A percentile compares a stretch with the other conserved stretches of the same genome.
phyloP scores from a whole-genome alignment of 768 basidiomycete species.

The Xerocomus brunneocitrinus region DNA sequence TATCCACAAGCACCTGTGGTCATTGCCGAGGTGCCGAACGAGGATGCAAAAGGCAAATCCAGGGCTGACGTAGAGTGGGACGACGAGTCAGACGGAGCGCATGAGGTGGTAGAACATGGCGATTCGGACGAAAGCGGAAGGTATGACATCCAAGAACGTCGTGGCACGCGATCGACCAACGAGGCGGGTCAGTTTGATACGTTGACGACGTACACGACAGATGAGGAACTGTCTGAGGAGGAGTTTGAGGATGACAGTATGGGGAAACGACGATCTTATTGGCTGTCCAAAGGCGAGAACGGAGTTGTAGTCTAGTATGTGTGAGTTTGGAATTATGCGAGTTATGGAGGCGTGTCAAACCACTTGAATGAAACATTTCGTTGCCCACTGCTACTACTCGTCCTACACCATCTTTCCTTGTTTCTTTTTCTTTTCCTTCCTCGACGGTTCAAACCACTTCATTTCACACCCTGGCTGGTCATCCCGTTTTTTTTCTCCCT shows the following conservation, averaged over 20 bases:
- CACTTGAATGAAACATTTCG: neutral
- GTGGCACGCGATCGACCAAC: conserved; percentile 40
- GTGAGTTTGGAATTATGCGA: conserved; percentile 6
- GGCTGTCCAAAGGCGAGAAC: too few relatives aligned
- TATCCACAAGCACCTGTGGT: conserved; percentile 14
- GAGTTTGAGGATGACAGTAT: conserved; percentile 5
- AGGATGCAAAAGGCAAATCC: conserved; percentile 7
- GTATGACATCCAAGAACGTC: conserved; percentile 47
- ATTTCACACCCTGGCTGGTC: conserved; percentile 20
- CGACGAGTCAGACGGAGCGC: conserved; percentile 32
- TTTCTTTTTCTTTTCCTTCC: neutral
- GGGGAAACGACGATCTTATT: too few relatives aligned
- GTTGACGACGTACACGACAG: conserved; percentile 47
- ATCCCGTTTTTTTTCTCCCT: conserved; percentile 12
- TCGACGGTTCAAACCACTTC: conserved; percentile 9
- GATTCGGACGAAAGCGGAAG: conserved; percentile 54
- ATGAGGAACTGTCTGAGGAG: conserved; percentile 35
- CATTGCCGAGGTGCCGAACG: conserved; percentile 17
- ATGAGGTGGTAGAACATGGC: neutral
- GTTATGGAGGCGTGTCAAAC: neutral
- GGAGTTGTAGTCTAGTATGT: neutral
- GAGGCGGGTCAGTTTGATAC: conserved; percentile 31
- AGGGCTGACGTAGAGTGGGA: conserved; percentile 30
- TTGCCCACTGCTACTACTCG: neutral
- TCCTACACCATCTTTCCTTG: neutral